A percentile compares a stretch with the other conserved stretches of the same genome.
Conservation (phyloP, 495 filamentous ascomycete genomes). For the Talaromyces nanjingensis region DNA sequence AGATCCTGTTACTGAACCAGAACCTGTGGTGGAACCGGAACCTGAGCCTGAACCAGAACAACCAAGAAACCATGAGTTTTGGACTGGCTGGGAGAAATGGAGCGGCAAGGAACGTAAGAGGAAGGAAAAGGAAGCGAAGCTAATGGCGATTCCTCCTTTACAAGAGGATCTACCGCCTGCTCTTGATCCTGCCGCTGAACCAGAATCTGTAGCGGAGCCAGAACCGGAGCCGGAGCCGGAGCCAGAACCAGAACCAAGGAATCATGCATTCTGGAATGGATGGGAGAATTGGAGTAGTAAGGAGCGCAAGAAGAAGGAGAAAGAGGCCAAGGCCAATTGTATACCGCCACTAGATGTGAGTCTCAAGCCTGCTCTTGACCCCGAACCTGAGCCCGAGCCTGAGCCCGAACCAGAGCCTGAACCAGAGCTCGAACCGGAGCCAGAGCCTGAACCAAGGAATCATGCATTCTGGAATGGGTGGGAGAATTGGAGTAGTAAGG, state of each 20-base stretch:
- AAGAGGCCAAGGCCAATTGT: constrained; percentile 12
- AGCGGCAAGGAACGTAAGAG: constrained; percentile 11
- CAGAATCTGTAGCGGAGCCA: not conserved
- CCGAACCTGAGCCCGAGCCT: constrained; percentile 3
- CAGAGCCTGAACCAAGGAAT: too few species aligned
- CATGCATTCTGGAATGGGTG: too few species aligned
- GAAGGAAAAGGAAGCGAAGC: constrained; percentile 16
- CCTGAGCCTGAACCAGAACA: constrained; percentile 18
- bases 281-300: constrained; percentile 8
- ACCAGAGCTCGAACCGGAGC: too few species aligned
- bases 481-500: too few species aligned
- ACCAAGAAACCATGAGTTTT: constrained; percentile 5
- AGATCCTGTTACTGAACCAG: constrained; percentile 9
- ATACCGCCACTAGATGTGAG: not conserved
- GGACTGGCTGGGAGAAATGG: constrained; percentile 6
- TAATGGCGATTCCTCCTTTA: constrained; percentile 1
- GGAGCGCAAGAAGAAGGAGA: constrained; percentile 17
- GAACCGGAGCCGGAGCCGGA: constrained; percentile 8
- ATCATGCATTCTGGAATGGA: constrained; percentile 14
- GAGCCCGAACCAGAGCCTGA: too few species aligned
- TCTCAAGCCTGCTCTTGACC: constrained; percentile 6
- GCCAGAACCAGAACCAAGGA: constrained; percentile 19
- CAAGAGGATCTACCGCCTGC: constrained; percentile 5
- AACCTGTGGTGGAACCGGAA: constrained; percentile 10
- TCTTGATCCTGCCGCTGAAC: not conserved